Percentiles rank a stretch among this genome's conserved stretches.
These are phyloP conservation scores for Crithidia mellificae DNA, from an alignment of 208 protist genomes.

Conservation along the genomic window DNA sequence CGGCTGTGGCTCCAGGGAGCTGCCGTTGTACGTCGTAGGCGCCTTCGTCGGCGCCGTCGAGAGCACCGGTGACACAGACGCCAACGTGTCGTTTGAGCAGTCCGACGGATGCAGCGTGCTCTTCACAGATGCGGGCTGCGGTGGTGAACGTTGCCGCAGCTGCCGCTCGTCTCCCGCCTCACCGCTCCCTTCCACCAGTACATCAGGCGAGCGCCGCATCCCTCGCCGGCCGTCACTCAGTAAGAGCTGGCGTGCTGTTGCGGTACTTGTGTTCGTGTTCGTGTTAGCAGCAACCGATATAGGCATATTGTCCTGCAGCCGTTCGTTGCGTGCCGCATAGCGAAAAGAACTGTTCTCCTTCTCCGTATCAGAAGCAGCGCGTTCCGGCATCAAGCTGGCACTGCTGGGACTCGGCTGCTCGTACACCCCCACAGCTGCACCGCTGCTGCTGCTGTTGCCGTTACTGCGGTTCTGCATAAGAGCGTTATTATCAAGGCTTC, in stretches of 20 bases:
- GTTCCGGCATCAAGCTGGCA: neutral
- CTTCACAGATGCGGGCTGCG: neutral
- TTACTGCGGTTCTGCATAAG: no score
- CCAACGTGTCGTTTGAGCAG: neutral
- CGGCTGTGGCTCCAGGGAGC: neutral
- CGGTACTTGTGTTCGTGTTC: neutral
- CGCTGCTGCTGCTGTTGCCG: neutral
- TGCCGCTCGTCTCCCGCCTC: neutral
- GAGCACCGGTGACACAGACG: neutral
- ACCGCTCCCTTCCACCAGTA: neutral
- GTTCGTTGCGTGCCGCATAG: neutral
- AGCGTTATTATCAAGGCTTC: no score
- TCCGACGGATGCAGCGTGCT: neutral
- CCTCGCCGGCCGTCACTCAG: slow-evolving; percentile 6
- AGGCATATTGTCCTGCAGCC: neutral
- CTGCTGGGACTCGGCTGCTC: neutral
- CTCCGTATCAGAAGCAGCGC: neutral
- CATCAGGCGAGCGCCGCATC: neutral
- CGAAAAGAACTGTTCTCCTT: neutral
- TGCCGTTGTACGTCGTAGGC: slow-evolving; percentile 11
- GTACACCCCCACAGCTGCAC: neutral
- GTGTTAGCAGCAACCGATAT: neutral
- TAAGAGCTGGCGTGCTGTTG: neutral
- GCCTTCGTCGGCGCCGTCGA: slow-evolving; percentile 6
- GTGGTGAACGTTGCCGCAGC: neutral